Conservation (phyloP, 495 filamentous ascomycete species). For the Penicillium simplicissimum region DNA sequence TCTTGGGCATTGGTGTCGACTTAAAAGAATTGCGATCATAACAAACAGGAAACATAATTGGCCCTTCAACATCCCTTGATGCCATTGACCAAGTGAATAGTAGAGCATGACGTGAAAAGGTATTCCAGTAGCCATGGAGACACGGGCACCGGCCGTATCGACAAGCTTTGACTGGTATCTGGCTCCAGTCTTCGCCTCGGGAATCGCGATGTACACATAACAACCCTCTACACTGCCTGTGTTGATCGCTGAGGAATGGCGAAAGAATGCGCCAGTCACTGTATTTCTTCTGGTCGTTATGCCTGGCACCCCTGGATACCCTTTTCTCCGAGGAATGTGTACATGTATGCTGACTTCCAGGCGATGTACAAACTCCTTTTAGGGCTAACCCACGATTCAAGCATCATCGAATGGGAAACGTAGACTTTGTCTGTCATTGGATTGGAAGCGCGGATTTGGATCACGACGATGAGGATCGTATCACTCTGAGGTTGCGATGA, state of each 20-base stretch:
- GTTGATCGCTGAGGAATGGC: conserved; percentile 26
- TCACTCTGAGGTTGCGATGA: no score
- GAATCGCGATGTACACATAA: not conserved
- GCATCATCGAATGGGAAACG: no score
- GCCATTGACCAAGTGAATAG: conserved; percentile 3
- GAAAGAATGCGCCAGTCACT: conserved; percentile 29
- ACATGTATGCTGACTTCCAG: not conserved
- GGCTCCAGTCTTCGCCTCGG: not conserved
- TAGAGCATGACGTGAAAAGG: conserved; percentile 20
- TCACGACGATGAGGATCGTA: no score
- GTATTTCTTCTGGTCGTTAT: conserved; percentile 11
- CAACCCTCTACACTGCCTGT: not conserved
- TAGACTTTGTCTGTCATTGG: no score
- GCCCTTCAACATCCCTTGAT: conserved; percentile 25
- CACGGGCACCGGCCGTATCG: not conserved
- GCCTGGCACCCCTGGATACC: conserved; percentile 21
- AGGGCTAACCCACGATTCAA: no score
- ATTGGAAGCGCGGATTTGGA: no score
- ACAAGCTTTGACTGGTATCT: conserved; percentile 27
- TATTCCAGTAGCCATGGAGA: conserved; percentile 16
- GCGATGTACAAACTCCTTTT: no score
- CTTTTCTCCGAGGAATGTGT: conserved; percentile 28
- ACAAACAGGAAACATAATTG: conserved; percentile 17
- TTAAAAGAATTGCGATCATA: conserved; percentile 14
- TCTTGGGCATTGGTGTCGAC: not conserved